phyloP scores from a whole-genome alignment of 2,329 filamentous ascomycete genomes.

The Macrophomina phaseolina region DNA sequence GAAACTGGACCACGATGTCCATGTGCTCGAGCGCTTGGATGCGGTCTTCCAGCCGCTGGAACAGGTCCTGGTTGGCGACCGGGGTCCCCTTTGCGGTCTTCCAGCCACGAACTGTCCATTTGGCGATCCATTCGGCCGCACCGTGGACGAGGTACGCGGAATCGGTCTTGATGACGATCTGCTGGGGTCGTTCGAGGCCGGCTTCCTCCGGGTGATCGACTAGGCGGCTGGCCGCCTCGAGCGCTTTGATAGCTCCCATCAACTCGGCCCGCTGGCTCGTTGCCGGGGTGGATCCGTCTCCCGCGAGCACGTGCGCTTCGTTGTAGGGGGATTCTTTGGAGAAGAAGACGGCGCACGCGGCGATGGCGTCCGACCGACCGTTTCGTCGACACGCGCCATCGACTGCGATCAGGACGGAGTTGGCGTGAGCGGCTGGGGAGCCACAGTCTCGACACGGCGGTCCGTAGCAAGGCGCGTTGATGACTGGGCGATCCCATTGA shows the following conservation, averaged over 20 bases:
- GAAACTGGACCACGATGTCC: background rate
- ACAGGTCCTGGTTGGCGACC: background rate
- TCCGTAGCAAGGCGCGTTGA: constrained; percentile 1
- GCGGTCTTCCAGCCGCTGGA: background rate
- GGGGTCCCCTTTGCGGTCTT: background rate
- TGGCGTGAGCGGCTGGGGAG: background rate
- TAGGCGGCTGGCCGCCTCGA: background rate
- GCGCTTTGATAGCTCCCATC: background rate
- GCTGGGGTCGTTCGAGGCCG: background rate
- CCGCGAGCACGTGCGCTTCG: background rate
- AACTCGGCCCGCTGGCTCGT: constrained; percentile 10
- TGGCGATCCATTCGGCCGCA: background rate
- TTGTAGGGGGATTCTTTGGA: background rate
- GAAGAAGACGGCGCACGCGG: background rate
- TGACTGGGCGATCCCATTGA: background rate
- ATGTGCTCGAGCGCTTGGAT: background rate
- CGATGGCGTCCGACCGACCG: background rate
- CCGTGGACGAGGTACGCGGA: background rate
- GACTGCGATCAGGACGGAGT: background rate
- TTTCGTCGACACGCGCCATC: constrained; percentile 9
- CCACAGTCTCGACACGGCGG: background rate
- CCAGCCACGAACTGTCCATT: background rate
- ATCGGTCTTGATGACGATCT: background rate
- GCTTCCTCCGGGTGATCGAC: background rate
- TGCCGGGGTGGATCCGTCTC: background rate